Evolutionary conservation across 306 rosid species (phyloP).

Genomic region (Cucurbita ficifolia): DNA sequence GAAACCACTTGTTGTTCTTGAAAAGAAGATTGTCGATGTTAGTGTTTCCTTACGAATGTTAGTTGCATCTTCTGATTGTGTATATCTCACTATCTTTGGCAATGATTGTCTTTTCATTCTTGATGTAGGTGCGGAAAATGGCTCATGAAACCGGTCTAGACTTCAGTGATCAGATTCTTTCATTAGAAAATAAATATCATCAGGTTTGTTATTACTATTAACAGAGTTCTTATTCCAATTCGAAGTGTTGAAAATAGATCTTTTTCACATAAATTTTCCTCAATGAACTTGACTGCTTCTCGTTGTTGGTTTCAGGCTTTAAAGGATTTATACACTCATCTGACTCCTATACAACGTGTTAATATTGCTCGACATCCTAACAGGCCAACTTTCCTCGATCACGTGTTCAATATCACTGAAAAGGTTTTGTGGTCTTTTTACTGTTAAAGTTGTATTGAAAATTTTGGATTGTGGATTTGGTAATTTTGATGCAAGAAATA

Average conservation of each 20-base stretch:
- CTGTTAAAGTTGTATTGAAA: constrained; percentile 3
- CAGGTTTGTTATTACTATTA: constrained; percentile 36
- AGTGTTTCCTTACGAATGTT: constrained; percentile 11
- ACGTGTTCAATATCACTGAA: constrained; percentile 75
- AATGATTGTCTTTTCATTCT: background rate
- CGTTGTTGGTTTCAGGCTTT: constrained; percentile 50
- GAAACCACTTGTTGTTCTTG: constrained; percentile 57
- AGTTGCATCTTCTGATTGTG: constrained; percentile 6
- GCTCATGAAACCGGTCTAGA: constrained; percentile 81
- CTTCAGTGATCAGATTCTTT: constrained; percentile 68
- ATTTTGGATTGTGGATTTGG: constrained; percentile 9
- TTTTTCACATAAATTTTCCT: background rate
- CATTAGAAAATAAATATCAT: constrained; percentile 54
- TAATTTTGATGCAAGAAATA: background rate
- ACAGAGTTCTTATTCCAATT: background rate
- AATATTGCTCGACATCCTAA: constrained; percentile 84
- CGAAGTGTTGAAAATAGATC: background rate
- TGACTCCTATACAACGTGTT: constrained; percentile 80
- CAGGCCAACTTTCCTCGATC: constrained; percentile 96
- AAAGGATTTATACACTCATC: constrained; percentile 45
- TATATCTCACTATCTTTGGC: background rate
- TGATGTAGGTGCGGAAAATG: constrained; percentile 65
- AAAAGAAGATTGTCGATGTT: constrained; percentile 80
- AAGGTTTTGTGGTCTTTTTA: constrained; percentile 31
- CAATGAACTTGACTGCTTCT: constrained; percentile 4